These are phyloP conservation scores for Ophiobolus disseminans DNA, from an alignment of 2,329 filamentous ascomycete species.

Conservation along the genomic window DNA sequence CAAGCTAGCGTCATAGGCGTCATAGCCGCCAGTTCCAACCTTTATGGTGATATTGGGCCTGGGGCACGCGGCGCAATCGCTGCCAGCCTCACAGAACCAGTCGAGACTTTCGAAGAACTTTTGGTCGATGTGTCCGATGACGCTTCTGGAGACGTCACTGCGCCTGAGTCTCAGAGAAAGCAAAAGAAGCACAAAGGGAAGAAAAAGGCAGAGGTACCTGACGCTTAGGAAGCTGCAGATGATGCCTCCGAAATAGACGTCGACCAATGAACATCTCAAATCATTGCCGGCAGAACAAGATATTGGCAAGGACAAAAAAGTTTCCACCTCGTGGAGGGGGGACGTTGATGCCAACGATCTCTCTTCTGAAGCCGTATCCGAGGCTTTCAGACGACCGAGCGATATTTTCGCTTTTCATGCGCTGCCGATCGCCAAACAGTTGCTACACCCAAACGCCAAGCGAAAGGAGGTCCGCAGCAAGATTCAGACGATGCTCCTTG, in stretches of 20 bases:
- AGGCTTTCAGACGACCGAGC: constrained; percentile 17
- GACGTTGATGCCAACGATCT: constrained; percentile 16
- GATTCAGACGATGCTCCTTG: constrained; percentile 19
- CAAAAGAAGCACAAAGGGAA: too few relatives aligned
- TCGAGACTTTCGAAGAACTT: constrained; percentile 1
- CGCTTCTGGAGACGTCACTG: not conserved
- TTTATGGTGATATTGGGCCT: constrained; percentile 14
- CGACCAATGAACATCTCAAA: not conserved
- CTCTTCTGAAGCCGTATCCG: constrained; percentile 1
- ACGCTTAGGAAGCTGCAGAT: not conserved
- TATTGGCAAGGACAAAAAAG: constrained; percentile 16
- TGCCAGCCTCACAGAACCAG: constrained; percentile 1
- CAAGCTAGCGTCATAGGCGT: constrained; percentile 16
- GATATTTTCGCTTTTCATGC: constrained; percentile 39
- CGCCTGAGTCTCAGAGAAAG: not conserved
- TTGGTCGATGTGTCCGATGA: not conserved
- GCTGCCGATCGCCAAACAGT: constrained; percentile 17
- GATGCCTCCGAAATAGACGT: not conserved
- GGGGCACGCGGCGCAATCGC: too few relatives aligned
- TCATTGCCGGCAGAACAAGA: not conserved
- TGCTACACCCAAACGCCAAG: constrained; percentile 15
- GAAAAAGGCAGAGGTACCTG: too few relatives aligned
- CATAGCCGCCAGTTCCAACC: constrained; percentile 10
- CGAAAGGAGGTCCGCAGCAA: constrained; percentile 15
- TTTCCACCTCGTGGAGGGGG: constrained; percentile 30